Conservation (phyloP, 192 early-diverging fungal species). For the Coemansia sp. region DNA sequence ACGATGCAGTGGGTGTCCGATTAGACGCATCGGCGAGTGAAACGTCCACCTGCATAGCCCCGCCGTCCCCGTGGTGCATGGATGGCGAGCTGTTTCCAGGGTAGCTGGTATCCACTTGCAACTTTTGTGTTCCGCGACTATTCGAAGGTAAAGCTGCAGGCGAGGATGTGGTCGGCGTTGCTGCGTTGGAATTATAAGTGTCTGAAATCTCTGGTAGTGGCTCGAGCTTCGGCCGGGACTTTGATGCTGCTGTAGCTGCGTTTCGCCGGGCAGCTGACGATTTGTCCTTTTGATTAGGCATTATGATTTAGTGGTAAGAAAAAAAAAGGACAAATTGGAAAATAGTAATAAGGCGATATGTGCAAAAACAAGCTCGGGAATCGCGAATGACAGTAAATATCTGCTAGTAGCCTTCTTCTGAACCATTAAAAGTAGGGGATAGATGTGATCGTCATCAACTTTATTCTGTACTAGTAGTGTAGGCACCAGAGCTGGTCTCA, state of each 20-base stretch:
- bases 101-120: background rate
- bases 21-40: conserved; percentile 8
- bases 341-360: background rate
- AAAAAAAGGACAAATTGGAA: background rate
- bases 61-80: conserved; percentile 4
- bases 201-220: conserved; percentile 42
- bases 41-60: background rate
- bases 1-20: background rate
- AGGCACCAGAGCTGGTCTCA: too few species aligned
- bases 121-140: background rate
- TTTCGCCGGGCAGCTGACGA: conserved; percentile 17
- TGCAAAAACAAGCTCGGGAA: too few species aligned
- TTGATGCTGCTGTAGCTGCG: background rate
- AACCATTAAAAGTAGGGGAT: too few species aligned
- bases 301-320: background rate
- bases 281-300: conserved; percentile 29
- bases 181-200: background rate
- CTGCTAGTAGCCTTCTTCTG: too few species aligned
- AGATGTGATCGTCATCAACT: too few species aligned
- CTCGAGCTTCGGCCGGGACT: conserved; percentile 23
- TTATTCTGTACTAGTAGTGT: too few species aligned
- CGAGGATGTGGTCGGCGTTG: conserved; percentile 2
- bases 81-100: conserved; percentile 10
- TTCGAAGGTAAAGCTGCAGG: background rate
- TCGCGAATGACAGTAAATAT: too few species aligned